Evolutionary conservation across 2,329 filamentous ascomycete species (phyloP).

Genomic region (Plenodomus lindquistii): DNA sequence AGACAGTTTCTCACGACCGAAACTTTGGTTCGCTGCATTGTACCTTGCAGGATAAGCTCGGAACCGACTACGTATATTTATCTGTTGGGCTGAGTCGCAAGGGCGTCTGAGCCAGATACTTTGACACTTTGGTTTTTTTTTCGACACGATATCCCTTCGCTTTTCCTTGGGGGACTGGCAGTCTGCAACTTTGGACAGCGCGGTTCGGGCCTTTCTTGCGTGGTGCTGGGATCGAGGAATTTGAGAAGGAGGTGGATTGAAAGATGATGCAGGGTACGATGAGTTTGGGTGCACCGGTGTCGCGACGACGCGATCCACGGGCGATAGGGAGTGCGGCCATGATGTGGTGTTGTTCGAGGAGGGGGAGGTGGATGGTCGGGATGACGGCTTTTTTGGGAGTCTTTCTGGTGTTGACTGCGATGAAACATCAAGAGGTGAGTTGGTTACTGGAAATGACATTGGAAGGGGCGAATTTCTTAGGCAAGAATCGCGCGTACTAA

Average conservation of each 20-base stretch:
- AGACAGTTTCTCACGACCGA: neutral
- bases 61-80: neutral
- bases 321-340: slow-evolving; percentile 32
- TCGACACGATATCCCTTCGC: too few relatives aligned
- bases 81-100: neutral
- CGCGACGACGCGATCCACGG: slow-evolving; percentile 26
- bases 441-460: too few relatives aligned
- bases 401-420: slow-evolving; percentile 24
- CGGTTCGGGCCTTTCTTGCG: neutral
- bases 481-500: slow-evolving; percentile 5
- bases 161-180: too few relatives aligned
- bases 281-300: slow-evolving; percentile 17
- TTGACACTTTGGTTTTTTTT: too few relatives aligned
- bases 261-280: neutral
- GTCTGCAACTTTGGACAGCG: neutral
- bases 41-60: neutral
- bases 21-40: neutral
- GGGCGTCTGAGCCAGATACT: too few relatives aligned
- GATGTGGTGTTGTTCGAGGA: slow-evolving; percentile 33
- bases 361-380: slow-evolving; percentile 33
- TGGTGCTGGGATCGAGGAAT: neutral
- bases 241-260: too few relatives aligned
- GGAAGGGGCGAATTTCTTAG: slow-evolving; percentile 19
- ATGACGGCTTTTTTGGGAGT: slow-evolving; percentile 21
- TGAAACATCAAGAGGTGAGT: slow-evolving; percentile 26